Conservation (phyloP, 768 basidiomycete genomes). For the Podaxis sp. region DNA sequence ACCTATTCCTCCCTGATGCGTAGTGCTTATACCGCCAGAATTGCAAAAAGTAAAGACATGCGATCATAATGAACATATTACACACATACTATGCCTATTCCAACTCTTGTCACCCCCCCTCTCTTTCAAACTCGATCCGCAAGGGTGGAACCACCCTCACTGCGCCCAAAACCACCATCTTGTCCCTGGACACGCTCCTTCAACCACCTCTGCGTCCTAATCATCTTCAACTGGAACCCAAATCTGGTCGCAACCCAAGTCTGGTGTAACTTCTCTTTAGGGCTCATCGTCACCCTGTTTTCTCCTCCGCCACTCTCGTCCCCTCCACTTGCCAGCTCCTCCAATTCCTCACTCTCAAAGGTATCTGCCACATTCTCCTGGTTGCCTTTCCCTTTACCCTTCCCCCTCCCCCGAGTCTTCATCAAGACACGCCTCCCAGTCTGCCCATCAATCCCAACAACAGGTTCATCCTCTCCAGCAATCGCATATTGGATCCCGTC, state of each 20-base stretch:
- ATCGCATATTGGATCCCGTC: not conserved
- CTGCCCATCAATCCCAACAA: not conserved
- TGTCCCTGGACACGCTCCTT: not conserved
- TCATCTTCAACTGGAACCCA: not conserved
- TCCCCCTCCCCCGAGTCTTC: not conserved
- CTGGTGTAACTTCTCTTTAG: not conserved
- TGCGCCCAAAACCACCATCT: not conserved
- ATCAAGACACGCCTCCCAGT: not conserved
- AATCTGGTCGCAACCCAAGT: constrained; percentile 3
- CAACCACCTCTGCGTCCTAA: constrained; percentile 12
- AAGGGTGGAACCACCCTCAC: too few species aligned
- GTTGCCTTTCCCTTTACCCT: not conserved
- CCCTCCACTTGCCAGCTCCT: not conserved
- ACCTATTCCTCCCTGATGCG: too few species aligned
- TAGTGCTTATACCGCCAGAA: too few species aligned
- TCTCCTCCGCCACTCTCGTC: not conserved
- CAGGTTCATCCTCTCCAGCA: not conserved
- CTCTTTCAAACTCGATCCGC: too few species aligned
- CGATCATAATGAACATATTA: not conserved
- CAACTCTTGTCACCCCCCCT: not conserved
- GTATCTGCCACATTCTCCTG: too few species aligned
- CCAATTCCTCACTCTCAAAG: not conserved
- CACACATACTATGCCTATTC: not conserved
- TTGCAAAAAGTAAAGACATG: too few species aligned
- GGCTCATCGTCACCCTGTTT: not conserved